These are phyloP conservation scores for Coemansia nantahalensis DNA, from an alignment of 192 early-diverging fungal genomes.

Conservation along the genomic window DNA sequence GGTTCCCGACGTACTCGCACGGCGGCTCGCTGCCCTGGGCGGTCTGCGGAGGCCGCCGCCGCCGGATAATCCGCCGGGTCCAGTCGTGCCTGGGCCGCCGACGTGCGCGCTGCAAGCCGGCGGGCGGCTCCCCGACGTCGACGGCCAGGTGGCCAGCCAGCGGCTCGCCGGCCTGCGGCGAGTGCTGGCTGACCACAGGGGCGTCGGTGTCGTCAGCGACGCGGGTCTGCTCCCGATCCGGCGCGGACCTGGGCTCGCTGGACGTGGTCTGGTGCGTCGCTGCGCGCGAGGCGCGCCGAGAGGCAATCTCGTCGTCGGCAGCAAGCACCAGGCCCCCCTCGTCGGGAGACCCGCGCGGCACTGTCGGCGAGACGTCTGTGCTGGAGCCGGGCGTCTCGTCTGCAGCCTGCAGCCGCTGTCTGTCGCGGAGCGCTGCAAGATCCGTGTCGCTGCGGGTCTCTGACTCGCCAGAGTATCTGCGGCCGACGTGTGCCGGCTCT, in stretches of 20 bases:
- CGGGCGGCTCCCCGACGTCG: not conserved
- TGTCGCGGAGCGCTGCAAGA: slow-evolving; percentile 1
- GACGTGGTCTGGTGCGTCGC: slow-evolving; percentile 11
- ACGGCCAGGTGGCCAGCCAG: slow-evolving; percentile 2
- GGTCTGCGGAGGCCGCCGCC: slow-evolving; percentile 5
- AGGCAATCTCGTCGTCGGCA: slow-evolving; percentile 23
- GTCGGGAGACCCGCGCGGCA: not conserved
- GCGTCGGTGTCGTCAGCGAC: too few species aligned
- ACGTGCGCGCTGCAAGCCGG: not conserved
- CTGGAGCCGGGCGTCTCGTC: not conserved
- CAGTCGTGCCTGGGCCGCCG: not conserved
- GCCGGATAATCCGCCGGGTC: slow-evolving; percentile 25
- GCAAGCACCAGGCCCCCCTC: slow-evolving; percentile 28
- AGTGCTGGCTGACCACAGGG: not conserved
- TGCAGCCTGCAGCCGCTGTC: not conserved
- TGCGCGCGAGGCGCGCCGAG: slow-evolving; percentile 15
- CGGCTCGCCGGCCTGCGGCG: too few species aligned
- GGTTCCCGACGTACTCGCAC: slow-evolving; percentile 47
- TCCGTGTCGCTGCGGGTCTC: slow-evolving; percentile 10
- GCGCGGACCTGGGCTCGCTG: slow-evolving; percentile 20
- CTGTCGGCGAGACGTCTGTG: not conserved
- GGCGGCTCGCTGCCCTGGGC: slow-evolving; percentile 1
- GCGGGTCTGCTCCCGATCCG: not conserved
- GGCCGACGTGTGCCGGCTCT: slow-evolving; percentile 1
- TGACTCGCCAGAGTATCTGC: slow-evolving; percentile 1